Evolutionary conservation across 106 monocot species (phyloP), one percentile per base, ranked within the genome.

Genomic region (Dioscorea alata): DNA sequence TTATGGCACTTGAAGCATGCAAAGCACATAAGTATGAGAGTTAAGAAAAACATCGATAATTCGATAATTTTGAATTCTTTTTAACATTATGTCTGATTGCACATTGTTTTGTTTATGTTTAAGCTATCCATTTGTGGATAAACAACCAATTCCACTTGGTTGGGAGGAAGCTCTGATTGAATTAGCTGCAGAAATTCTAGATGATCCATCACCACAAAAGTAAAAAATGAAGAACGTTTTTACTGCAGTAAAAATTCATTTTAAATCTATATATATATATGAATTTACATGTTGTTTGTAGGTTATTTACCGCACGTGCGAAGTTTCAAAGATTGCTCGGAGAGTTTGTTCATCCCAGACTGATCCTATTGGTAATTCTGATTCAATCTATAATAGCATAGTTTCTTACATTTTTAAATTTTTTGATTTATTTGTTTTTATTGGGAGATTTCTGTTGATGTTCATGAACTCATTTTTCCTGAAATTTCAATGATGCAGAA

Each of bases 1-100:
- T 78, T 53, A 71, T 83, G 75, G 78, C 78, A 24, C 78, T 83
- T 66, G 83, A 83, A 68, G 74, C 83, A 71, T 83, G 83, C 75
- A 83, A 69, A 71, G 70, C 67, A 48, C 66, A 83, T 64, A 83
- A 67, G 83, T 83, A 78, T 7, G 60, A 48, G 23, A 53, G 6
- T 16, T 17, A 5, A 28, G 68, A 13, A 57, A 65, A 13, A 23
- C 14, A 33, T 42, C 14, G 12, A 16, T 58, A 49, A 48, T 14
- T 56, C 18, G 19, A 57, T 17, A 8, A 18, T 23, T 28, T 28
- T 28, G 28, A 1, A 1, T 28, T 28, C 28, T 61, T 20, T 24
- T 21, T 17, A 13, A 62, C 21, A 22, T 21, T 72, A n/a, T n/a
- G 22, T 31, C 42, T 42, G 22, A 31, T 49, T 33, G 42, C 42